Evolutionary conservation across 306 rosid species (phyloP), one percentile per base, ranked within the genome.

Genomic region (Trifolium fragiferum): DNA sequence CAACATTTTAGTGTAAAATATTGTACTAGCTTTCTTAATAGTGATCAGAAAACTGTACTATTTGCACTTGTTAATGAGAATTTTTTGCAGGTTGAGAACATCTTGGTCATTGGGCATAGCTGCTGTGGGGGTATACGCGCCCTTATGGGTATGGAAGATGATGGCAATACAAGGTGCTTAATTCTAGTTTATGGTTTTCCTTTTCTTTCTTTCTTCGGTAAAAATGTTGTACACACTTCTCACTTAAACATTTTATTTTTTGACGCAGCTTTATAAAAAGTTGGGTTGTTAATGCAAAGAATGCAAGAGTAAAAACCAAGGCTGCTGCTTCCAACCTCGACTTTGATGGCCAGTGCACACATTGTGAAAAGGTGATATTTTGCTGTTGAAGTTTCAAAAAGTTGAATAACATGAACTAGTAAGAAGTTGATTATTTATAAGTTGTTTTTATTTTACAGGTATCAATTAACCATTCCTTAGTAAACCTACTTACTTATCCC

Each of bases 51-150:
- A 49, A 57, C 15, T 49, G 18, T n/a, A 11, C 61, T 15, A 59
- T 59, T 72, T 53, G 20, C 37, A 23, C 68, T 41, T 72, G 20
- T 15, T 61, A 6, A 70, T n/a, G 64, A 43, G 44, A 33, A 32
- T 44, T 14, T 14, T n/a, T 82, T 82, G 62, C 76, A 94, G 99
- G 96, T 94, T 47, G 91, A 90, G 76, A 90, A 94, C 81, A 79
- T 94, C 66, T 75, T 94, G 18, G 92, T 94, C 76, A 89, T 92
- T 76, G 97, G 99, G 67, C 99, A 94, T 83, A 94, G 99, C 84
- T 84, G 97, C 84, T 94, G 99, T 64, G 99, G 99, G 37, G 99
- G 99, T 67, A 94, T 94, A 76, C 96, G 86, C 47, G 99, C 99
- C 66, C 96, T 94, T 46, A 92, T 94, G 99, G 72, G 97, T 51